A percentile compares a stretch with the other conserved stretches of the same genome.
phyloP scores from a whole-genome alignment of 192 early-diverging fungal genomes.

The Linnemannia zychae region DNA sequence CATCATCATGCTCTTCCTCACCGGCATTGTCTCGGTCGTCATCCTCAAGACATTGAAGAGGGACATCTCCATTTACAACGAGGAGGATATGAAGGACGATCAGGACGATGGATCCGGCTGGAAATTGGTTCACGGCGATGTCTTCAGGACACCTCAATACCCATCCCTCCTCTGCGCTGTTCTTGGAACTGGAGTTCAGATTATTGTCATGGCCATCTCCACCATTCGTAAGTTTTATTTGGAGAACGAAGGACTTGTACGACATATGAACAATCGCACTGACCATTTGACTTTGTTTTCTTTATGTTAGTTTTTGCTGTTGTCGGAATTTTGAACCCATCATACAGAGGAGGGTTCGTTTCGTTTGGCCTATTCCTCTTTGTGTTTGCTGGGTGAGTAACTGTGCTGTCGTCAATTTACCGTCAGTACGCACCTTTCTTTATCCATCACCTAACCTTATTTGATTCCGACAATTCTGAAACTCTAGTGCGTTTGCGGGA shows the following conservation, averaged over 20 bases:
- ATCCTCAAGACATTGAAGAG: conserved; percentile 75
- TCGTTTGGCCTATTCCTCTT: conserved; percentile 69
- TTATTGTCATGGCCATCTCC: conserved; percentile 67
- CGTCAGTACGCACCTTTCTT: no score
- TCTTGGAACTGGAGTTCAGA: conserved; percentile 80
- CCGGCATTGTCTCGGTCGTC: conserved; percentile 76
- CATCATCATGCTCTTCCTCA: conserved; percentile 74
- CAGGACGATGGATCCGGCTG: conserved; percentile 81
- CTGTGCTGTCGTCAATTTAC: background rate
- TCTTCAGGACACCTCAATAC: conserved; percentile 76
- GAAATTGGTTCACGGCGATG: conserved; percentile 84
- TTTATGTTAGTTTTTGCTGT: conserved; percentile 61
- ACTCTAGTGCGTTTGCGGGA: conserved; percentile 64
- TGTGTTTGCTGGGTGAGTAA: conserved; percentile 62
- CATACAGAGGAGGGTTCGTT: conserved; percentile 75
- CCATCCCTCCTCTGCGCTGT: conserved; percentile 77
- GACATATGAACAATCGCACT: background rate
- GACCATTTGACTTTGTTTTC: background rate
- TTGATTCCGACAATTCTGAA: background rate
- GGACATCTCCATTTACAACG: conserved; percentile 66
- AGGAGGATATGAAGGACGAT: conserved; percentile 69
- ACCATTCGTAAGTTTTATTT: conserved; percentile 57
- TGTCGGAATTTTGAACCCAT: conserved; percentile 73
- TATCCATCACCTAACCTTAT: background rate
- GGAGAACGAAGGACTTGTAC: no score